Base-by-base conservation (phyloP, 768 basidiomycete species). In the Lentinula edodes region DNA sequence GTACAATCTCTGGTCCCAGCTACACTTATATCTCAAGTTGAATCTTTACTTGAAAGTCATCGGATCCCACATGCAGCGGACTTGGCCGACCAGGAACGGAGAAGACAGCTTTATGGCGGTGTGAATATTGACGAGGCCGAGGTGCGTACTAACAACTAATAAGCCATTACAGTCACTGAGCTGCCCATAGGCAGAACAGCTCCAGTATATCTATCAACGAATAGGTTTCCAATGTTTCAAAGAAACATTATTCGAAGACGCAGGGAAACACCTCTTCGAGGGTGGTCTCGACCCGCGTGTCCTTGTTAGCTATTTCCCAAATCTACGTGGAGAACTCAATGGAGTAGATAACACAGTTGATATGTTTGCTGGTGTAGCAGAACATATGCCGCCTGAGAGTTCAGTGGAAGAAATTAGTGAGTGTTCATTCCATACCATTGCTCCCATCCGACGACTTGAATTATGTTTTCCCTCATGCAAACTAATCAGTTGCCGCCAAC, bases 371-470 rank as follows among this genome's bases (percentile, higher is more conserved):
- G 94, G 94, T 8, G 79, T 95, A 3, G 84, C 80, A 61, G 85
- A 87, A 64, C 80, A 83, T 61, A 85, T 95, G 83, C 85, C 87
- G 0, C 67, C 73, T 1, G 88, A 93, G 68, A 76, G 76, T 16
- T 86, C 81, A 5, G 81, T 96, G 5, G 90, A 95, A 63, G 88
- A 90, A 61, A 87, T 96, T 68, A 89, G 95, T 96, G 71, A 89
- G 94, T 87, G 36, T 15, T 69, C 65, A 41, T 43, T 28, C 13
- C 12, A 23, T 43, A 56, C 64, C 68, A 67, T 69, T 69, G 62
- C 64, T 68, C 38, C 51, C 50, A 34, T 65, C 58, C 60, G 65
- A 65, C 64, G 63, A 65, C 63, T 56, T 60, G 61, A 58, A 61
- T 69, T 65, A 71, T 64, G 67, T 67, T 76, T 78, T 72, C 75